Evolutionary conservation across 1,284 basidiomycete species (phyloP), one percentile per base, ranked within the genome.

Genomic region (Amylostereum areolatum): DNA sequence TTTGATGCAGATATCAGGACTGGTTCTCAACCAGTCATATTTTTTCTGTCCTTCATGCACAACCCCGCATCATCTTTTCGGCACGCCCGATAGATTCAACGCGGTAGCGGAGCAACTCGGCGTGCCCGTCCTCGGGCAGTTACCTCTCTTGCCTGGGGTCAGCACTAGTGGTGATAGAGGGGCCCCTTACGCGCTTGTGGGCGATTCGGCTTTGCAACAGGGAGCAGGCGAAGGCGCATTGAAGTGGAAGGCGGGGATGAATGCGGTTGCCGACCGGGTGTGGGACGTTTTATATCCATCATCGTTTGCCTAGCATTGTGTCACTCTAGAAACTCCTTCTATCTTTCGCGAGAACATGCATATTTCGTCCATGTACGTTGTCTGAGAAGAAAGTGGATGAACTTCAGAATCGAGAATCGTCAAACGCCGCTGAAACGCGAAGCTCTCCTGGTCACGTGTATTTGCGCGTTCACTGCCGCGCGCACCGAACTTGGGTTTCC

Each of bases 1-100:
- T 24, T n/a, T 32, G 37, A 28, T 29, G 3, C 58, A 97, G 93
- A 89, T 97, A 50, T 80, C 84, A 2, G 96, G 96, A 1, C 74
- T 95, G 3, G 69, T 98, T 0, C 80, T 99, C 46, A 98, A 99
- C 64, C 90, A 97, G 74, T 82, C 92, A 0, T 83, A 92, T 65
- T 97, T 89, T 64, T 72, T 86, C n/a, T 95, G 92, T 59, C 78
- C 88, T 0, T 78, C 80, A 4, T 97, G 92, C 59, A 70, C 76
- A 1, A 76, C 75, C 0, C 73, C 72, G 0, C 90, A 94, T 55
- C 73, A 89, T 57, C 73, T 97, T 9, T 98, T 94, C 56, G 96
- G 95, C 40, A 69, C 80, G 6, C 73, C 88, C 0, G 73, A 75
- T 6, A 68, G 72, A 10, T 95, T 97, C 67, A 75, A 76, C 25